Conservation (phyloP, 1,284 basidiomycete species). For the Apiotrichum montevideense region DNA sequence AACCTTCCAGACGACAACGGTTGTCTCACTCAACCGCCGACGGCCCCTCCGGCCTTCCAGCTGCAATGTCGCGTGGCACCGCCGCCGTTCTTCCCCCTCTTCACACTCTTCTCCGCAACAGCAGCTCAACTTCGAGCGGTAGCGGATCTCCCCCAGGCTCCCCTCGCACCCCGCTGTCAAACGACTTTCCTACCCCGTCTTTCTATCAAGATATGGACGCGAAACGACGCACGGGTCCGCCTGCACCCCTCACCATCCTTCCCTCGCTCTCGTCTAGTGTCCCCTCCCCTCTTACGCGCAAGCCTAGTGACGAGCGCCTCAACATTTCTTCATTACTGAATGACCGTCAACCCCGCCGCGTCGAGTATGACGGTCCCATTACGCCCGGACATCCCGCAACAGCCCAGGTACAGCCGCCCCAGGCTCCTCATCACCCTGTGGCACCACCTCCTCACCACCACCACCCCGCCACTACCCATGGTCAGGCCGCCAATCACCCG, state of each 20-base stretch:
- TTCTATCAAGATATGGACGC: background rate
- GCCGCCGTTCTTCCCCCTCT: background rate
- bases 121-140: conserved; percentile 1
- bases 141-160: background rate
- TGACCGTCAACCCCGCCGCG: background rate
- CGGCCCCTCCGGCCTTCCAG: background rate
- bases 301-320: conserved; percentile 11
- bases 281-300: background rate
- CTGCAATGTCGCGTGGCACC: background rate
- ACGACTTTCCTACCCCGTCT: background rate
- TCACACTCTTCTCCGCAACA: background rate
- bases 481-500: background rate
- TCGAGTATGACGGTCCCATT: background rate
- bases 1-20: too few species aligned
- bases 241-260: conserved; percentile 1
- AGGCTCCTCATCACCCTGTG: background rate
- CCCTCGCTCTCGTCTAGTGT: background rate
- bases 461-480: background rate
- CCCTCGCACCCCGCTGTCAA: background rate
- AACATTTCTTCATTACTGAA: conserved; percentile 12
- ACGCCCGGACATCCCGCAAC: background rate
- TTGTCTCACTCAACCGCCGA: too few species aligned
- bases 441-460: background rate
- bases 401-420: background rate
- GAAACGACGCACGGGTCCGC: conserved; percentile 2